Percentiles rank a stretch among this genome's conserved stretches.
Conservation (phyloP, 148 eudicot genomes). For the Spergularia marina region DNA sequence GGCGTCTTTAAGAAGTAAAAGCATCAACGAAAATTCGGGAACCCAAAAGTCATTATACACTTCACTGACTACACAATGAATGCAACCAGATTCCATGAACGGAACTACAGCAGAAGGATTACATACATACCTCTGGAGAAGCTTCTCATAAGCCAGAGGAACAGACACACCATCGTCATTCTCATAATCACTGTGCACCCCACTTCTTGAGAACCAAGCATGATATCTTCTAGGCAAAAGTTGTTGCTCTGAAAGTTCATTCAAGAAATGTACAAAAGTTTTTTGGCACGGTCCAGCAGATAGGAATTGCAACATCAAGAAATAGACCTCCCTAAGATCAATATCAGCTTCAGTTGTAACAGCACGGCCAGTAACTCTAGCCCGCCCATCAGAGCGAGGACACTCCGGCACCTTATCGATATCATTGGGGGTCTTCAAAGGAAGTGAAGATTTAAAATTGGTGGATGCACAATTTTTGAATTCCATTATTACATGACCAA, state of each 20-base stretch:
- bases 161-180: slow-evolving; percentile 73
- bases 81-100: slow-evolving; percentile 4
- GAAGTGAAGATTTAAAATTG: slow-evolving; percentile 23
- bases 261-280: slow-evolving; percentile 53
- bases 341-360: slow-evolving; percentile 55
- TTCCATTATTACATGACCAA: slow-evolving; percentile 35
- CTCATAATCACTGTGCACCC: slow-evolving; percentile 43
- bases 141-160: slow-evolving; percentile 58
- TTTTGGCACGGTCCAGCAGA: slow-evolving; percentile 84
- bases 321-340: slow-evolving; percentile 83
- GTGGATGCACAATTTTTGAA: slow-evolving; percentile 32
- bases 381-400: slow-evolving; percentile 41
- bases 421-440: slow-evolving; percentile 25
- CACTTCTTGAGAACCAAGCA: slow-evolving; percentile 84
- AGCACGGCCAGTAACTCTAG: slow-evolving; percentile 38
- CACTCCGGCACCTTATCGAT: slow-evolving; percentile 40
- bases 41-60: neutral
- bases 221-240: slow-evolving; percentile 97
- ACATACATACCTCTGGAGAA: slow-evolving; percentile 52
- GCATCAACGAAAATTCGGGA: neutral
- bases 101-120: neutral
- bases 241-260: slow-evolving; percentile 77
- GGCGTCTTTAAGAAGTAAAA: neutral
- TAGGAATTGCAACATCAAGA: slow-evolving; percentile 80
- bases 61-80: no score